Conservation (phyloP, 306 rosid genomes). For the Hippophae rhamnoides region DNA sequence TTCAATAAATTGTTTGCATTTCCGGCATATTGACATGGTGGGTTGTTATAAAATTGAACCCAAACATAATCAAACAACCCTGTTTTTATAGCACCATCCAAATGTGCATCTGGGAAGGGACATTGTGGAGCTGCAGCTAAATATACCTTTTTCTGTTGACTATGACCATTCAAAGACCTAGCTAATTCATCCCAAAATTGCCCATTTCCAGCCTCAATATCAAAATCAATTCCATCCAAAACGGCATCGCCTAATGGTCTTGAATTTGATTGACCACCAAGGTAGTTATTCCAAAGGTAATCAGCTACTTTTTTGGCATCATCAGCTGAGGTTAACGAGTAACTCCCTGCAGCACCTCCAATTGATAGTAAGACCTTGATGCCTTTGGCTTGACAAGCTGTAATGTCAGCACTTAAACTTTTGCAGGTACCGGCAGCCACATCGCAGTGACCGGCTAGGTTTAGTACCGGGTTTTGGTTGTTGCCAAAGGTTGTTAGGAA, state of each 20-base stretch:
- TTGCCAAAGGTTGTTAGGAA: conserved; percentile 10
- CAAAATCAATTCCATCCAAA: conserved; percentile 49
- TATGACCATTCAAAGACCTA: conserved; percentile 6
- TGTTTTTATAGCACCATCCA: conserved; percentile 27
- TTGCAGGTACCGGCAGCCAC: conserved; percentile 15
- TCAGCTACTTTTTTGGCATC: conserved; percentile 29
- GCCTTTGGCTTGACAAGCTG: conserved; percentile 25
- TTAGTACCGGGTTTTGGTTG: conserved; percentile 6
- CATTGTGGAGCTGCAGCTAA: conserved; percentile 52
- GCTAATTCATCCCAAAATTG: conserved; percentile 36
- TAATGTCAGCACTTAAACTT: conserved; percentile 19
- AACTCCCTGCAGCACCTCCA: conserved; percentile 29
- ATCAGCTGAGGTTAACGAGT: conserved; percentile 26
- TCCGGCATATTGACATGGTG: conserved; percentile 30
- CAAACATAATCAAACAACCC: conserved; percentile 42
- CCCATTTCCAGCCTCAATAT: conserved; percentile 22
- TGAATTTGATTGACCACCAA: conserved; percentile 29
- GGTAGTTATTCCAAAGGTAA: conserved; percentile 43
- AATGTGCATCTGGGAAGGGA: conserved; percentile 27
- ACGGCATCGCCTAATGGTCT: conserved; percentile 40
- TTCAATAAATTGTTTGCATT: conserved; percentile 24
- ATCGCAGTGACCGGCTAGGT: conserved; percentile 16
- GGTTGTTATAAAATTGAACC: conserved; percentile 64
- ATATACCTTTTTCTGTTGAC: conserved; percentile 16
- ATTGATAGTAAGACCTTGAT: conserved; percentile 45